These are phyloP conservation scores for Talaromyces sp. DNA, from an alignment of 2,329 filamentous ascomycete species.

Conservation along the genomic window DNA sequence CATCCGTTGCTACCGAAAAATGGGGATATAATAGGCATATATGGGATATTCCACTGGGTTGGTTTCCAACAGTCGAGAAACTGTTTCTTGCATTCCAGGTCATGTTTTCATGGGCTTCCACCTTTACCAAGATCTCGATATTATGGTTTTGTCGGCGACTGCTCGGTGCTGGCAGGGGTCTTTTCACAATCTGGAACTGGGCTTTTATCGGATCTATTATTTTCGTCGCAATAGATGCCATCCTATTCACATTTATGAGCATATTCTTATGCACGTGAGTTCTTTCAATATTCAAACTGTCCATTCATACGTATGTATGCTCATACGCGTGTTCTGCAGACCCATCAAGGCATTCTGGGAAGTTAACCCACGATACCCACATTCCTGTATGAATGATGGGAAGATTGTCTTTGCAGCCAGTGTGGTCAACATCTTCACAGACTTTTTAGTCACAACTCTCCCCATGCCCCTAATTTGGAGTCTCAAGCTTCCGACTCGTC, in stretches of 20 bases:
- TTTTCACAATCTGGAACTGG: slow-evolving; percentile 30
- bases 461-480: slow-evolving; percentile 47
- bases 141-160: slow-evolving; percentile 41
- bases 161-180: slow-evolving; percentile 33
- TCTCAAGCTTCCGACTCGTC: slow-evolving; percentile 38
- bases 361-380: slow-evolving; percentile 25
- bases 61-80: slow-evolving; percentile 36
- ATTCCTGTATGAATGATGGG: slow-evolving; percentile 34
- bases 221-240: slow-evolving; percentile 34
- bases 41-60: slow-evolving; percentile 42
- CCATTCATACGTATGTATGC: too few species aligned
- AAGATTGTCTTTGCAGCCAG: slow-evolving; percentile 38
- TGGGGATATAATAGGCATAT: slow-evolving; percentile 45
- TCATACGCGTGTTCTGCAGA: slow-evolving; percentile 44
- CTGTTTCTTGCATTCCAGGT: slow-evolving; percentile 42
- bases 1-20: slow-evolving; percentile 35
- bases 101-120: slow-evolving; percentile 38
- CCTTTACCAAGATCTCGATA: slow-evolving; percentile 43
- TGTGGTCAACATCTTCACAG: slow-evolving; percentile 42
- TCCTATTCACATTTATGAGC: slow-evolving; percentile 36
- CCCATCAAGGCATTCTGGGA: slow-evolving; percentile 40
- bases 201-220: slow-evolving; percentile 30
- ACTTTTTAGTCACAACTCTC: slow-evolving; percentile 38
- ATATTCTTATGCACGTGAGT: slow-evolving; percentile 48
- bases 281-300: too few species aligned